Conservation (phyloP, 108 stramenopile genomes). For the Cafeteria roenbergensis region DNA sequence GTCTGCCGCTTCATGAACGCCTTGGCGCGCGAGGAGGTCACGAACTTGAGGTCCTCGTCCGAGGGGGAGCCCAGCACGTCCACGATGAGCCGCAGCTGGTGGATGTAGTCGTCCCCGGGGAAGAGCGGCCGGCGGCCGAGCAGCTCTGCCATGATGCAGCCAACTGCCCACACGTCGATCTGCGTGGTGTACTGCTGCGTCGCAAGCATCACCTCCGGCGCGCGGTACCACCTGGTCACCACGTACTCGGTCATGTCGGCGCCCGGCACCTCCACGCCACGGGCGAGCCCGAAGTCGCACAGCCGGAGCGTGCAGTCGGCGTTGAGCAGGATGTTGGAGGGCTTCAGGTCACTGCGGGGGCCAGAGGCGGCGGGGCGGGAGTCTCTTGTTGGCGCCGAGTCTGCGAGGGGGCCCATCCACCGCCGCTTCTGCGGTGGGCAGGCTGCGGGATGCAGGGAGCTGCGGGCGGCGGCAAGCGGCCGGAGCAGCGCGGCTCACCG, state of each 20-base stretch:
- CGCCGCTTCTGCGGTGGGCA: too few species aligned
- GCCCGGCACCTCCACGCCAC: constrained; percentile 55
- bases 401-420: too few species aligned
- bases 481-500: too few species aligned
- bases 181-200: constrained; percentile 95
- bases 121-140: constrained; percentile 82
- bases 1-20: constrained; percentile 72
- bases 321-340: constrained; percentile 90
- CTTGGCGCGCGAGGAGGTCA: constrained; percentile 74
- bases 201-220: constrained; percentile 98
- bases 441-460: too few species aligned
- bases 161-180: constrained; percentile 83
- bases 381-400: too few species aligned
- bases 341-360: constrained; percentile 97
- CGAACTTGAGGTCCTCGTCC: constrained; percentile 76
- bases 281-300: constrained; percentile 94
- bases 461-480: too few species aligned
- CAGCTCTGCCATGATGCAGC: constrained; percentile 97
- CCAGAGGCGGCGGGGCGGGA: too few species aligned
- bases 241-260: constrained; percentile 45
- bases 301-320: constrained; percentile 96
- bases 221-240: constrained; percentile 56
- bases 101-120: constrained; percentile 97
- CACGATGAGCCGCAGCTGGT: constrained; percentile 65
- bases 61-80: constrained; percentile 40